Base-by-base conservation (phyloP, 208 protist genomes). In the Trypanosoma caninum region DNA sequence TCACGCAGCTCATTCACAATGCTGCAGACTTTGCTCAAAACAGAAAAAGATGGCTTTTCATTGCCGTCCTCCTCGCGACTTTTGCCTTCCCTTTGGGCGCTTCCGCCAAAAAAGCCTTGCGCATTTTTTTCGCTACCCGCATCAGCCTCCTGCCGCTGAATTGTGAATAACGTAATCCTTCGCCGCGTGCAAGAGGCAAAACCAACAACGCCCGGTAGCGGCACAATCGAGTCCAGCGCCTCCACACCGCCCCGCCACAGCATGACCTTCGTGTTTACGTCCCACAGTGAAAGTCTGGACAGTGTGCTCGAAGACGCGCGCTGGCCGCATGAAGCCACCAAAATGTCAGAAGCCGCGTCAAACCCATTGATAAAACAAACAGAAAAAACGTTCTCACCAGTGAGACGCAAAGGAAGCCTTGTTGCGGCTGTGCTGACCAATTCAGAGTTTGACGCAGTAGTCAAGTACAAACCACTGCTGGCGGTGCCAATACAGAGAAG, bases 181-280 rank as follows among this genome's bases (percentile, higher is more conserved):
- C 59, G 58, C 2, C 34, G 52, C 2, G 72, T 65, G 53, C 80
- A 92, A 10, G 75, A 78, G 3, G 76, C 81, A 38, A 94, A 92
- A 10, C 76, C 59, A 33, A 72, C 47, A 16, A 69, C 60, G 38
- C 35, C 59, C 31, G 72, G n/a, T 41, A 94, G 60, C 30, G 66
- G 22, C 35, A 76, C 80, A 59, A 94, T 72, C 38, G 69, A 59
- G 23, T 60, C 45, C 20, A 92, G 58, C 31, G 76, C 76, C 8
- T 75, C 78, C 58, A 80, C 80, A 46, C 71, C 74, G 14, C 88
- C 88, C 1, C 84, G 80, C 85, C 88, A 94, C 10, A 94, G 64
- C 18, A 92, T 63, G 20, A 58, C 37, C 13, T 42, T 27, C 0
- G 65, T 46, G 10, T 71, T 30, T 7, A 88, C 41, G 34, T 75